Conservation (phyloP, 1,139 yeast species). For the Geotrichum fermentans region DNA sequence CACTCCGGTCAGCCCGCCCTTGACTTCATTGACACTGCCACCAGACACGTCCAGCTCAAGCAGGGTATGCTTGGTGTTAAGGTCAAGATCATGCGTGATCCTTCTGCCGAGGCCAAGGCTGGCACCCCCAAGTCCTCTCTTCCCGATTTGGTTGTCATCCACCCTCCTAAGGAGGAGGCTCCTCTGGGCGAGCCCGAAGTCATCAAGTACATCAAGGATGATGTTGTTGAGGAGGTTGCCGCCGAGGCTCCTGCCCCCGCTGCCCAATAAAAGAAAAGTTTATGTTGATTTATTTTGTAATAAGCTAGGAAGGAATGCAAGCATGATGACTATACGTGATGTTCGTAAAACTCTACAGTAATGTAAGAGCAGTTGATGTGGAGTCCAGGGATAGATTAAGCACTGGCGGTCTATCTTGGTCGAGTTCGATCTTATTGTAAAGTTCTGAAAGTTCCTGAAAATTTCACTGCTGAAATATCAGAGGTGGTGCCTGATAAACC, state of each 20-base stretch:
- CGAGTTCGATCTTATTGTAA: no score
- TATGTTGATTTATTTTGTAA: not conserved
- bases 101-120: conserved; percentile 71
- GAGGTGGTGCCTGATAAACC: no score
- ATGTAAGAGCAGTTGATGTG: no score
- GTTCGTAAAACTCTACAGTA: no score
- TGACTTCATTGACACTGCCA: conserved; percentile 97
- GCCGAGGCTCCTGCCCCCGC: conserved; percentile 21
- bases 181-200: conserved; percentile 82
- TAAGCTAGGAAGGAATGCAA: not conserved
- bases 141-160: conserved; percentile 94
- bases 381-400: no score
- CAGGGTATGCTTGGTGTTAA: conserved; percentile 99
- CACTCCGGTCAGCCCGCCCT: conserved; percentile 99
- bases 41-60: conserved; percentile 99
- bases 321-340: no score
- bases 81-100: conserved; percentile 99
- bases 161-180: conserved; percentile 97
- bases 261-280: conserved; percentile 9
- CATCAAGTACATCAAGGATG: conserved; percentile 35
- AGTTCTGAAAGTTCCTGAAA: no score
- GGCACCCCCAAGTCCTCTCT: conserved; percentile 82
- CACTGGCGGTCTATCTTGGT: no score
- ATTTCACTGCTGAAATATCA: no score
- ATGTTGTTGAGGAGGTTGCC: conserved; percentile 26